These are phyloP conservation scores for Ophidiomyces ophidiicola DNA, from an alignment of 2,329 filamentous ascomycete species.

Conservation along the genomic window DNA sequence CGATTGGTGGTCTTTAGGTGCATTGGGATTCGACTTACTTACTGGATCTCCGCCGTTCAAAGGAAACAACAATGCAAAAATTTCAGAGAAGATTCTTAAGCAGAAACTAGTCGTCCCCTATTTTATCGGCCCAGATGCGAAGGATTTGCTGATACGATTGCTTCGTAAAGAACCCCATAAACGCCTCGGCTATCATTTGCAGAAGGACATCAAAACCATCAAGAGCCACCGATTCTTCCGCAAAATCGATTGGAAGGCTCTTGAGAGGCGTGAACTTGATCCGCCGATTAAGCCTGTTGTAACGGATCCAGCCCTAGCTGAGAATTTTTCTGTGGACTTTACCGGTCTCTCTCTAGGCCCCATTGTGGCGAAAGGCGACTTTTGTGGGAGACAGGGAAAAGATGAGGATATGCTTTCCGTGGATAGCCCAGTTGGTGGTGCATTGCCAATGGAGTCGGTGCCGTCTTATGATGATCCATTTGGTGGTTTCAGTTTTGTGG, in stretches of 20 bases:
- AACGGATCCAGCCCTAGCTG: slow-evolving; percentile 86
- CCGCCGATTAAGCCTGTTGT: slow-evolving; percentile 88
- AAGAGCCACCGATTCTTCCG: slow-evolving; percentile 94
- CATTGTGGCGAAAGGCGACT: slow-evolving; percentile 36
- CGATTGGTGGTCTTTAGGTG: slow-evolving; percentile 97
- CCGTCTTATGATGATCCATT: slow-evolving; percentile 29
- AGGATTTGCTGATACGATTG: slow-evolving; percentile 81
- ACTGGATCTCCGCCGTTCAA: slow-evolving; percentile 86
- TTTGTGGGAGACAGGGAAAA: slow-evolving; percentile 20
- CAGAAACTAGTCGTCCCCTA: slow-evolving; percentile 83
- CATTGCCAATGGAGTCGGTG: slow-evolving; percentile 11
- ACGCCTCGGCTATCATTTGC: slow-evolving; percentile 76
- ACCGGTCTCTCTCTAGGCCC: slow-evolving; percentile 75
- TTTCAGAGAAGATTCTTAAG: slow-evolving; percentile 90
- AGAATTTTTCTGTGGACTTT: slow-evolving; percentile 93
- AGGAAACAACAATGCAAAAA: slow-evolving; percentile 83
- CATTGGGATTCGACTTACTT: slow-evolving; percentile 80
- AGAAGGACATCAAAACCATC: slow-evolving; percentile 71
- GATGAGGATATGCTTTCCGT: slow-evolving; percentile 8
- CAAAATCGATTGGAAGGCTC: slow-evolving; percentile 85
- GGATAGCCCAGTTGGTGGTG: background rate
- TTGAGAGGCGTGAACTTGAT: slow-evolving; percentile 68
- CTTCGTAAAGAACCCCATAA: slow-evolving; percentile 87
- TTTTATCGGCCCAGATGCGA: slow-evolving; percentile 80
- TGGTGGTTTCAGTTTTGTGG: slow-evolving; percentile 40